A percentile compares a stretch with the other conserved stretches of the same genome.
phyloP scores from a whole-genome alignment of 2,329 filamentous ascomycete genomes.

The Aureobasidium musti region DNA sequence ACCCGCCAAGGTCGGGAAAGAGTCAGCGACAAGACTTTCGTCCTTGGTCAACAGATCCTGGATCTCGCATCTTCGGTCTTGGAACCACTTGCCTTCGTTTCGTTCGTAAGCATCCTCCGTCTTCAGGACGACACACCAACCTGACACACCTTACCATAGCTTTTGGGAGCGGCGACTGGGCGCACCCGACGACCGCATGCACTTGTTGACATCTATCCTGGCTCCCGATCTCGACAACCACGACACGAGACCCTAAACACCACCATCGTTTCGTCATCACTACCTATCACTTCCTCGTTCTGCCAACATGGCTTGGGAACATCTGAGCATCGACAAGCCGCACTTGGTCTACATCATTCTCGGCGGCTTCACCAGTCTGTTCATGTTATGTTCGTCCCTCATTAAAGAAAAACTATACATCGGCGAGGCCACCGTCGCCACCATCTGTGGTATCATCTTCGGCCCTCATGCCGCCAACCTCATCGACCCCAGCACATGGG shows the following conservation, averaged over 20 bases:
- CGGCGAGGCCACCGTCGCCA: constrained; percentile 94
- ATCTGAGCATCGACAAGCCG: constrained; percentile 84
- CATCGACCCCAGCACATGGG: constrained; percentile 75
- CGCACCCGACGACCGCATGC: constrained; percentile 52
- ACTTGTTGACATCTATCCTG: constrained; percentile 31
- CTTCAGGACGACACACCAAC: not conserved
- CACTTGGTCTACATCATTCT: constrained; percentile 99
- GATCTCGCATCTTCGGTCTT: not conserved
- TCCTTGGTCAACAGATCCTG: constrained; percentile 19
- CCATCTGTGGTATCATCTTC: constrained; percentile 83
- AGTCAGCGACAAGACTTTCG: constrained; percentile 26
- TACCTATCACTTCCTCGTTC: not conserved
- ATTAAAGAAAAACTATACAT: constrained; percentile 99
- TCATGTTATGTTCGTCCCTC: constrained; percentile 97
- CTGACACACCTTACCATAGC: constrained; percentile 1
- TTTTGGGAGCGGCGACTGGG: constrained; percentile 52
- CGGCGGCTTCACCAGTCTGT: constrained; percentile 93
- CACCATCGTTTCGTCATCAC: constrained; percentile 12
- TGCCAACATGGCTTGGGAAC: constrained; percentile 70
- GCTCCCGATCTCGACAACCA: constrained; percentile 3
- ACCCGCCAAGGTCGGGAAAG: constrained; percentile 23
- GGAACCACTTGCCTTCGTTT: not conserved
- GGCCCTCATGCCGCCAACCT: constrained; percentile 81
- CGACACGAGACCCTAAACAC: constrained; percentile 14
- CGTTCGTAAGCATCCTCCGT: not conserved